These are phyloP conservation scores for Leccinum obscurum DNA, from an alignment of 768 basidiomycete species.

Conservation along the genomic window DNA sequence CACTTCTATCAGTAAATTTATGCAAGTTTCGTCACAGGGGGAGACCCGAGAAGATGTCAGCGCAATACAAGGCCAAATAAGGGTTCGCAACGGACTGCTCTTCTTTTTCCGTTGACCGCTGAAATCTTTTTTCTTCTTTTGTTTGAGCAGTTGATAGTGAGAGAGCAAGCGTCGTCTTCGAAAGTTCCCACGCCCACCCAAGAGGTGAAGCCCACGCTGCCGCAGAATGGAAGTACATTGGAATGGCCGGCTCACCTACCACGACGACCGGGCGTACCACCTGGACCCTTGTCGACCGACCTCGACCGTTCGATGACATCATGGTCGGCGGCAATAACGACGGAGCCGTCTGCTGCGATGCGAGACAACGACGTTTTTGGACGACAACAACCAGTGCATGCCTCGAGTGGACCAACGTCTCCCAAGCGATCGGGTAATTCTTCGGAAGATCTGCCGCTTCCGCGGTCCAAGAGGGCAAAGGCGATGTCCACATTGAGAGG, in stretches of 20 bases:
- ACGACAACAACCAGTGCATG: neutral
- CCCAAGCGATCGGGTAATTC: slow-evolving; percentile 29
- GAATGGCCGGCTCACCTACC: slow-evolving; percentile 32
- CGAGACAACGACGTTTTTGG: slow-evolving; percentile 17
- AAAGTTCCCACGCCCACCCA: slow-evolving; percentile 13
- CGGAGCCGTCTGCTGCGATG: slow-evolving; percentile 8
- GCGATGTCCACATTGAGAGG: slow-evolving; percentile 18
- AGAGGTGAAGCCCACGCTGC: slow-evolving; percentile 9
- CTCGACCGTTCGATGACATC: slow-evolving; percentile 17
- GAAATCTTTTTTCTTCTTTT: slow-evolving; percentile 38
- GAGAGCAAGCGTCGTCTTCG: slow-evolving; percentile 18
- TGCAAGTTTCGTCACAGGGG: slow-evolving; percentile 26
- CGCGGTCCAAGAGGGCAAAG: slow-evolving; percentile 38
- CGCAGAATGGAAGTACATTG: slow-evolving; percentile 16
- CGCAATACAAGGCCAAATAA: slow-evolving; percentile 46
- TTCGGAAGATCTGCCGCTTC: slow-evolving; percentile 33
- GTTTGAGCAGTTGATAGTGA: slow-evolving; percentile 46
- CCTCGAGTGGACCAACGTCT: slow-evolving; percentile 13
- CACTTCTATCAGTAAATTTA: slow-evolving; percentile 34
- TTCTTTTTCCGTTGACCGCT: slow-evolving; percentile 38
- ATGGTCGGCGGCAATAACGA: slow-evolving; percentile 7
- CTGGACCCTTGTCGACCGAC: slow-evolving; percentile 11
- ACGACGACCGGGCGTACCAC: slow-evolving; percentile 18
- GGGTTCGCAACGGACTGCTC: slow-evolving; percentile 56
- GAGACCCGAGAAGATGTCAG: slow-evolving; percentile 21